Conservation (phyloP, 2,329 filamentous ascomycete species). For the Domatiomyces catenatus region DNA sequence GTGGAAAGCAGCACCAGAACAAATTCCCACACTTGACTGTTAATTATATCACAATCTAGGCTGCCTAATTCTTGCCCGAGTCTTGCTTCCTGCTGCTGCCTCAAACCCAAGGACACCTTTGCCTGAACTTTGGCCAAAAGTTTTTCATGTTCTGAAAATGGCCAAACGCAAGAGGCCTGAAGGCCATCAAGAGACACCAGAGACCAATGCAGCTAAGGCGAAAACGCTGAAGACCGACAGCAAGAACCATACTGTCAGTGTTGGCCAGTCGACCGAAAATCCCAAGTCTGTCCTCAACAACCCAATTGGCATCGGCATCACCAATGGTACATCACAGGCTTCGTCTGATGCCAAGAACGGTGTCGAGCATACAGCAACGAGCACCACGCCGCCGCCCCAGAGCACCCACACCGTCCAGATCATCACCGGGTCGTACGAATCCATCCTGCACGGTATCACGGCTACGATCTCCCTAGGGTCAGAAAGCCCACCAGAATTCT, state of each 20-base stretch:
- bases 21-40: background rate
- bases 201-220: background rate
- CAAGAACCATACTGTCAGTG: background rate
- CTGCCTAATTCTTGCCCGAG: background rate
- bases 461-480: slow-evolving; percentile 41
- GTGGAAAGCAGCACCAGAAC: background rate
- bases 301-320: slow-evolving; percentile 7
- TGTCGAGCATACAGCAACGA: slow-evolving; percentile 2
- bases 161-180: slow-evolving; percentile 31
- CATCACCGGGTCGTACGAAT: slow-evolving; percentile 84
- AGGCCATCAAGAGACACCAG: slow-evolving; percentile 1
- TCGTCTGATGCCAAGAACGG: background rate
- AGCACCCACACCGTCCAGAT: slow-evolving; percentile 48
- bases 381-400: slow-evolving; percentile 28
- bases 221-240: slow-evolving; percentile 5
- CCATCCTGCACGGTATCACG: slow-evolving; percentile 76
- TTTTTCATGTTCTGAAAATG: slow-evolving; percentile 19
- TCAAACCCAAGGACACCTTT: background rate
- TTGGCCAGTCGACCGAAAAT: background rate
- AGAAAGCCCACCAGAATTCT: slow-evolving; percentile 44
- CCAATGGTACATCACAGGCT: background rate
- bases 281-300: background rate
- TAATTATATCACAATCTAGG: background rate
- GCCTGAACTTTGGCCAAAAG: background rate
- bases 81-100: background rate